Percentiles rank a stretch among this genome's conserved stretches.
Conservation (phyloP, 2,329 filamentous ascomycete genomes). For the Fusarium burgessii region DNA sequence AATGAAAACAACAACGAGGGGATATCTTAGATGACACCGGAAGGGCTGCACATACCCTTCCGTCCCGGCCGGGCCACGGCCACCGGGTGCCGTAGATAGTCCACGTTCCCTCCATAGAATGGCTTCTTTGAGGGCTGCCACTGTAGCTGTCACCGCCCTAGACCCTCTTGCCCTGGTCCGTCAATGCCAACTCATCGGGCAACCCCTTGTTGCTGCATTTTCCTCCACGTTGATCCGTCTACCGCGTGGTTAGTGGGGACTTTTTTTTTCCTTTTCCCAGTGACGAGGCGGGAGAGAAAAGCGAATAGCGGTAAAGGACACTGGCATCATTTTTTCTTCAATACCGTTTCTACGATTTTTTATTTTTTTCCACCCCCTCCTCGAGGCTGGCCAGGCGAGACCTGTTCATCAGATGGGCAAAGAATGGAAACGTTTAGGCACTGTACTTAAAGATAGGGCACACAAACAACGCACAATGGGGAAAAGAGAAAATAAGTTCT, state of each 20-base stretch:
- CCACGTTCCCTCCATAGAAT: slow-evolving; percentile 28
- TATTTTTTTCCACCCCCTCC: neutral
- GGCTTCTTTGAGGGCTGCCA: slow-evolving; percentile 2
- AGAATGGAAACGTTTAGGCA: neutral
- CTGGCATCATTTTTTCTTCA: neutral
- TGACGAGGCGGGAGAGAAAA: neutral
- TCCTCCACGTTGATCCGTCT: slow-evolving; percentile 30
- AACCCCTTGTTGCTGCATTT: slow-evolving; percentile 19
- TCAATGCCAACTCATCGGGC: slow-evolving; percentile 35
- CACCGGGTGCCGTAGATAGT: slow-evolving; percentile 15
- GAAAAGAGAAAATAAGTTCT: slow-evolving; percentile 19
- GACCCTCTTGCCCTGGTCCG: slow-evolving; percentile 18
- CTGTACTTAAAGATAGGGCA: slow-evolving; percentile 17
- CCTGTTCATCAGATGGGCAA: neutral
- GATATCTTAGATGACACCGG: slow-evolving; percentile 2
- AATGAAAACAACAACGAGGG: slow-evolving; percentile 1
- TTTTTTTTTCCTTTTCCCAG: slow-evolving; percentile 1
- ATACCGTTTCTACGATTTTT: neutral
- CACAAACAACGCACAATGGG: slow-evolving; percentile 28
- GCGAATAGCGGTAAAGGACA: slow-evolving; percentile 17
- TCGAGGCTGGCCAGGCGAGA: neutral
- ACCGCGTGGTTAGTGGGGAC: slow-evolving; percentile 30
- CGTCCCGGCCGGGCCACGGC: slow-evolving; percentile 18
- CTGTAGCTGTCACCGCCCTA: slow-evolving; percentile 24
- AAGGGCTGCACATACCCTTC: slow-evolving; percentile 2